Evolutionary conservation across 805 yeast genomes (phyloP), one percentile per base, ranked within the genome.

Genomic region (Kregervanrija fluxuum): DNA sequence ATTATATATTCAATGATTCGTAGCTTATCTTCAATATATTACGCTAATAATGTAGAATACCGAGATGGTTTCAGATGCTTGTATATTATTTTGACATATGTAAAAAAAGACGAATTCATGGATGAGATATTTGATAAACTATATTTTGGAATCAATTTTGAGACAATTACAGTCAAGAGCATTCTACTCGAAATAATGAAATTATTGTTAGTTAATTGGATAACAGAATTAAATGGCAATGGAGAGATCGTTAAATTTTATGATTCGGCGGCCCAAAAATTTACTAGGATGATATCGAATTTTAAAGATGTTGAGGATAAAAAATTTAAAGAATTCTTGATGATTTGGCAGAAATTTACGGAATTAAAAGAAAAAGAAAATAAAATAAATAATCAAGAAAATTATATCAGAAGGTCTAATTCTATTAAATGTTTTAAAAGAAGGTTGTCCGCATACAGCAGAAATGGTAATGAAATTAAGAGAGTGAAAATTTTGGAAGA

Each of bases 221-320:
- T 45, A 42, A 17, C 38, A 10, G 44, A 41, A n/a, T 30, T 33
- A 3, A 38, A 33, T 2, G 16, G 13, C 11, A 17, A 14, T 10
- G 17, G n/a, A 10, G 42, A 41, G 11, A 34, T 32, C 30, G 12
- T 4, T 3, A 12, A 37, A 9, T 38, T 45, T 16, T 37, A 31
- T 35, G 9, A 33, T 9, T 30, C 11, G 2, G 37, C 41, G 13
- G 10, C 11, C 5, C 8, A 3, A 3, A 41, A 45, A n/a, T 8
- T 45, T 30, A 30, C 22, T 2, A 16, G 22, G 3, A 8, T 41
- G 12, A 17, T 45, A 10, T 8, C 12, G 4, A 15, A 13, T 11
- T 45, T 41, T 30, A 44, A 38, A 16, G 48, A 45, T 33, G 41
- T 41, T 22, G 48, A 45, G 30, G 38, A 45, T 35, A 11, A 4